Conservation (phyloP, 192 early-diverging fungal species). For the Mortierella antarctica region DNA sequence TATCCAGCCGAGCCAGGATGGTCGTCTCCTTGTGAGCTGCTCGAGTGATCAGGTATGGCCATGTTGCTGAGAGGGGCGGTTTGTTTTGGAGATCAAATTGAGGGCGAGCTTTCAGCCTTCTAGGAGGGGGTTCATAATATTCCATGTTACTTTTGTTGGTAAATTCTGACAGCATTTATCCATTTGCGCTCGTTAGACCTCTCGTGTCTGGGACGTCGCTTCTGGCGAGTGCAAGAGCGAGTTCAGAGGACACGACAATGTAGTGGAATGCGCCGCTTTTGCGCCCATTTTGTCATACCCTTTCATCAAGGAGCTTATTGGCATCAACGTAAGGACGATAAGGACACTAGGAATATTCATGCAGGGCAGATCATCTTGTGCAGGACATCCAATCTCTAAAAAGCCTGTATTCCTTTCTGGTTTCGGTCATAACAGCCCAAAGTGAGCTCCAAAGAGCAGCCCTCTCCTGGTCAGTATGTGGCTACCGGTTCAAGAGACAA, state of each 20-base stretch:
- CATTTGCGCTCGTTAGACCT: constrained; percentile 60
- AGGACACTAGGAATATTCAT: constrained; percentile 72
- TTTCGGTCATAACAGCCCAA: constrained; percentile 42
- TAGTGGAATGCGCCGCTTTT: constrained; percentile 93
- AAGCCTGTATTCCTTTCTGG: not conserved
- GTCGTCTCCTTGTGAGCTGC: constrained; percentile 76
- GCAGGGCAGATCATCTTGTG: constrained; percentile 34
- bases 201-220: constrained; percentile 83
- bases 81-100: no score
- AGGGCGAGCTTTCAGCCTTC: no score
- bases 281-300: constrained; percentile 76
- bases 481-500: constrained; percentile 93
- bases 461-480: constrained; percentile 73
- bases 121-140: no score
- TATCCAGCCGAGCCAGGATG: constrained; percentile 76
- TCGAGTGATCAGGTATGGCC: constrained; percentile 85
- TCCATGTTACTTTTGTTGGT: no score
- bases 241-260: constrained; percentile 92
- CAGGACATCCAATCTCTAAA: not conserved
- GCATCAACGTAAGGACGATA: constrained; percentile 59
- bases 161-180: no score
- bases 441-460: constrained; percentile 52
- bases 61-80: not conserved
- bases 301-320: constrained; percentile 76
- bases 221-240: constrained; percentile 82